phyloP scores from a whole-genome alignment of 139 green algal species.

The Closterium sp. region DNA sequence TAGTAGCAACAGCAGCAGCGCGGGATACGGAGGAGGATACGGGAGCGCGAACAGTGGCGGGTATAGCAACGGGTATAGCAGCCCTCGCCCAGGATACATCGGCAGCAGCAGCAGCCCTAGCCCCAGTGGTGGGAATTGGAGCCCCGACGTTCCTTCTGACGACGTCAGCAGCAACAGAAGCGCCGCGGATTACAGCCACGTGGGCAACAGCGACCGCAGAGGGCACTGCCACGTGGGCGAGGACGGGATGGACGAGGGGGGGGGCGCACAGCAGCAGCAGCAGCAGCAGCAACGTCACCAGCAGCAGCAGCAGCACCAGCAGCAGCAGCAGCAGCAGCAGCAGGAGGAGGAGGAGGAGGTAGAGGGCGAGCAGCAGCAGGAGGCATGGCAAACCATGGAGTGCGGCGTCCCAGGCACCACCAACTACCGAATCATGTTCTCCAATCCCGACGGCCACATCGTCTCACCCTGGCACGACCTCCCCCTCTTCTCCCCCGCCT shows the following conservation, averaged over 20 bases:
- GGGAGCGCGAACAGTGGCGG: too few species aligned
- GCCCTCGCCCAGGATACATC: too few species aligned
- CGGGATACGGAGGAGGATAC: too few species aligned
- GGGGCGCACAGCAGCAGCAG: background rate
- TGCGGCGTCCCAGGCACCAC: background rate
- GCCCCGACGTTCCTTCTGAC: too few species aligned
- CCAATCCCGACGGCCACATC: background rate
- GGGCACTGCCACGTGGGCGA: background rate
- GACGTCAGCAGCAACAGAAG: too few species aligned
- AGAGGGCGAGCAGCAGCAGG: background rate
- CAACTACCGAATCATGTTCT: background rate
- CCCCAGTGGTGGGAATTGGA: too few species aligned
- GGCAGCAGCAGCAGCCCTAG: too few species aligned
- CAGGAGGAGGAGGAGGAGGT: background rate
- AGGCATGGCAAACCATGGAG: slow-evolving; percentile 8
- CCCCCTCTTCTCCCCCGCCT: background rate
- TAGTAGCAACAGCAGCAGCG: background rate
- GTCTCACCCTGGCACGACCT: slow-evolving; percentile 2
- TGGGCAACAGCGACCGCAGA: background rate
- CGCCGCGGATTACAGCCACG: too few species aligned
- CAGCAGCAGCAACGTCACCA: background rate
- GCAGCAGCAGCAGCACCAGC: background rate
- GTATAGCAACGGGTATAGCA: background rate
- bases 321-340: background rate
- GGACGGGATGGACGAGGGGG: background rate